These are phyloP conservation scores for Fusarium sp. DNA, from an alignment of 2,329 filamentous ascomycete species.

Conservation along the genomic window DNA sequence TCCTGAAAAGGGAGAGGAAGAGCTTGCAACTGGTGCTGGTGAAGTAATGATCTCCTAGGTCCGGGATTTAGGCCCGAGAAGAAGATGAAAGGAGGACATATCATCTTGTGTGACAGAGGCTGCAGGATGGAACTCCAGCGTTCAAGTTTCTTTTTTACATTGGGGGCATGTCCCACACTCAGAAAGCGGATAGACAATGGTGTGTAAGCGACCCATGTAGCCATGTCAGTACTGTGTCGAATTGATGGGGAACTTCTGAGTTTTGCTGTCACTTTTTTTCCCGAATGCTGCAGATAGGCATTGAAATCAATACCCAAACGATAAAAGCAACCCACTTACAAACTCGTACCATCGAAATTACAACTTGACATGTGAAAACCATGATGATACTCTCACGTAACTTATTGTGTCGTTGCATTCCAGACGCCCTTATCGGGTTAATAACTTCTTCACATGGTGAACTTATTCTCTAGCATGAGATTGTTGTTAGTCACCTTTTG, in stretches of 20 bases:
- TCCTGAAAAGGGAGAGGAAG: constrained; percentile 13
- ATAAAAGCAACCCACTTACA: constrained; percentile 2
- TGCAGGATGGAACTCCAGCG: background rate
- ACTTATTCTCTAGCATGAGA: constrained; percentile 6
- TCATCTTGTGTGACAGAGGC: constrained; percentile 16
- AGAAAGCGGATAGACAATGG: background rate
- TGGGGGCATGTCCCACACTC: constrained; percentile 3
- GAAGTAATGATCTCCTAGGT: constrained; percentile 43
- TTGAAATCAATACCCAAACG: constrained; percentile 2
- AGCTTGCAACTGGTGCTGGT: constrained; percentile 38
- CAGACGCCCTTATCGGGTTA: constrained; percentile 15
- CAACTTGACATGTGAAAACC: constrained; percentile 25
- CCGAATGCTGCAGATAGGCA: background rate
- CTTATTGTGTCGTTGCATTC: constrained; percentile 5
- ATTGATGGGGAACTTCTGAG: background rate
- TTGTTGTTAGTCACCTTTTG: constrained; percentile 24
- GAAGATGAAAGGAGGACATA: constrained; percentile 7
- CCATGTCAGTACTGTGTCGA: background rate
- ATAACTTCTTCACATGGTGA: constrained; percentile 13
- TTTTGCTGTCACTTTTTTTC: background rate
- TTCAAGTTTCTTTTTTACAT: background rate
- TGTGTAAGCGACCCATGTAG: background rate
- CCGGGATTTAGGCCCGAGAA: constrained; percentile 11
- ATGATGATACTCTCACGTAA: constrained; percentile 1
- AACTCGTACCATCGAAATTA: background rate